Evolutionary conservation across 2,329 filamentous ascomycete genomes (phyloP), one percentile per base, ranked within the genome.

Genomic region (Alternaria atra): DNA sequence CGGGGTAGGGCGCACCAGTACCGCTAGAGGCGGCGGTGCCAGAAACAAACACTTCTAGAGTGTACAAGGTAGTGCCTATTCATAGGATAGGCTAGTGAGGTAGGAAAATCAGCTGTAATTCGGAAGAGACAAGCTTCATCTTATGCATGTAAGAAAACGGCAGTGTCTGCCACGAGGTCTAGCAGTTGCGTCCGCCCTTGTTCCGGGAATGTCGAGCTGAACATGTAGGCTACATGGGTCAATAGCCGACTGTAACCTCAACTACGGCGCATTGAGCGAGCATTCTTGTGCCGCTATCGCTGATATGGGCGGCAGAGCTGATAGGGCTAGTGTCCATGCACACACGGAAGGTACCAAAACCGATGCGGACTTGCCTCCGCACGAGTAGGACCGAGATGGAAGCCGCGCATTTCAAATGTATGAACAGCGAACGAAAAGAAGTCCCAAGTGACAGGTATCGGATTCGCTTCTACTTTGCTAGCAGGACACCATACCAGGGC

Each of bases 1-100:
- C 61, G 15, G 67, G 61, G 32, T 65, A 60, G 23, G 70, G 66
- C 4, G 66, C 44, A 35, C 68, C 68, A 30, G 70, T 73, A 20
- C 65, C 66, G 6, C 69, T 64, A n/a, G n/a, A n/a, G 27, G 58
- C 46, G 32, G 55, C 61, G 43, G 70, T 69, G 51, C 65, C 69
- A 44, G 66, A 58, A n/a, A n/a, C n/a, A n/a, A n/a, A n/a, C n/a
- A n/a, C n/a, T n/a, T n/a, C n/a, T n/a, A 20, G 20, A 20, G 20
- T 20, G 20, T 20, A 20, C 2, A 20, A 20, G 20, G 20, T 20
- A 20, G 20, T 20, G 20, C 20, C 2, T 20, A 20, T 20, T 20
- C 20, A 20, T 20, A 20, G 20, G 20, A 20, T 20, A 20, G 20
- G 20, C 20, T 20, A 20, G 2, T 20, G 20, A 20, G 20, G 20